phyloP scores from a whole-genome alignment of 371 early-diverging fungal genomes.

The Batkoa obscura region DNA sequence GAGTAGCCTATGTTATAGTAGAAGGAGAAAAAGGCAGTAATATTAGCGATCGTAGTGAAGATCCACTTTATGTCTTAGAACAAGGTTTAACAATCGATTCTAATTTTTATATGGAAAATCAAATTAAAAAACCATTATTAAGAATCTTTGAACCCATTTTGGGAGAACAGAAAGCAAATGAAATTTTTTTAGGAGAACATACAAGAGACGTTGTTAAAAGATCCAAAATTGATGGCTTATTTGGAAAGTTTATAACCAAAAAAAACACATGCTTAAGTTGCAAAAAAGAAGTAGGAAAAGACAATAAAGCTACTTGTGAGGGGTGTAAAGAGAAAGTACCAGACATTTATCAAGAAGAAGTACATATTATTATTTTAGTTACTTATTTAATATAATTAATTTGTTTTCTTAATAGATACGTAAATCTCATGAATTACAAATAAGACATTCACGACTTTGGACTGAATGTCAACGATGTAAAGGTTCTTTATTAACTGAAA shows the following conservation, averaged over 20 bases:
- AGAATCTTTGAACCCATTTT: slow-evolving; percentile 98
- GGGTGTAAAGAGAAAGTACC: slow-evolving; percentile 55
- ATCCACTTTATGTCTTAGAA: slow-evolving; percentile 97
- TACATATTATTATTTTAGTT: slow-evolving; percentile 9
- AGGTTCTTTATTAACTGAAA: slow-evolving; percentile 90
- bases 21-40: slow-evolving; percentile 56
- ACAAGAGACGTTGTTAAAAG: slow-evolving; percentile 69
- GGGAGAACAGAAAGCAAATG: slow-evolving; percentile 59
- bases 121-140: slow-evolving; percentile 89
- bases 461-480: slow-evolving; percentile 99
- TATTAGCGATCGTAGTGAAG: slow-evolving; percentile 79
- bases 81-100: slow-evolving; percentile 98
- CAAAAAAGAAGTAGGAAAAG: slow-evolving; percentile 62
- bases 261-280: slow-evolving; percentile 89
- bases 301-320: slow-evolving; percentile 57
- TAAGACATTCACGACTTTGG: slow-evolving; percentile 79
- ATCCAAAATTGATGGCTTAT: slow-evolving; percentile 73
- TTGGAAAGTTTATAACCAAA: slow-evolving; percentile 89
- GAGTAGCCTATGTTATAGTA: slow-evolving; percentile 98
- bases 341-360: slow-evolving; percentile 57
- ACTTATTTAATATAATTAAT: slow-evolving; percentile 14
- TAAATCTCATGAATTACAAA: slow-evolving; percentile 43
- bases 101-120: slow-evolving; percentile 97
- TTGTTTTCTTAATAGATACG: slow-evolving; percentile 11
- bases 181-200: slow-evolving; percentile 75